Evolutionary conservation across 140 eudicot genomes (phyloP).

Genomic region (Erigeron philadelphicus): DNA sequence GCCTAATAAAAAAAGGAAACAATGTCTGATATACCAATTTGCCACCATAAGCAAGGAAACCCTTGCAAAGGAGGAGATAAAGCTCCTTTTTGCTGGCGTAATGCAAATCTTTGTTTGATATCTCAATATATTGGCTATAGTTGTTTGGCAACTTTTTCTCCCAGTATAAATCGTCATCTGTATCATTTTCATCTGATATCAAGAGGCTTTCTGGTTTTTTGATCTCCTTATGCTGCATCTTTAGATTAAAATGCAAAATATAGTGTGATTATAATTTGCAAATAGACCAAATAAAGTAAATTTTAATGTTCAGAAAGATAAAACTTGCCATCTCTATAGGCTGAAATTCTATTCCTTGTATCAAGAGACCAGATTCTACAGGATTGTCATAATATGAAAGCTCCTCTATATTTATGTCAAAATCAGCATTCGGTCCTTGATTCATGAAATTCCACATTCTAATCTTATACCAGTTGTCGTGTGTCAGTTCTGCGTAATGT

Average conservation of each 20-base stretch:
- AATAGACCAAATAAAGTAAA: no score
- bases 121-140: slow-evolving; percentile 3
- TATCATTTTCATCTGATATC: slow-evolving; percentile 3
- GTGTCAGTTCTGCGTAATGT: not conserved
- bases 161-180: slow-evolving; percentile 12
- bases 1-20: not conserved
- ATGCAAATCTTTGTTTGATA: not conserved
- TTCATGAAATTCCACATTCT: slow-evolving; percentile 9
- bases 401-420: no score
- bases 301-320: no score
- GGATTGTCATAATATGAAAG: no score
- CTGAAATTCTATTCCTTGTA: no score
- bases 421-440: no score
- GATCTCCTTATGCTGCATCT: not conserved
- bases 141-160: slow-evolving; percentile 21
- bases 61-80: not conserved
- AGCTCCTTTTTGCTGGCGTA: slow-evolving; percentile 24
- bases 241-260: no score
- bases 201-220: not conserved
- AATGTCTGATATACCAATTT: slow-evolving; percentile 7
- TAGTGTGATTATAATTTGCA: no score
- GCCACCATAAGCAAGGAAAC: slow-evolving; percentile 3
- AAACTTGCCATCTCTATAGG: no score
- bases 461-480: slow-evolving; percentile 5
- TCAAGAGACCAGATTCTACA: no score